phyloP scores from a whole-genome alignment of 2,329 filamentous ascomycete species.

The Dactylella cylindrospora region DNA sequence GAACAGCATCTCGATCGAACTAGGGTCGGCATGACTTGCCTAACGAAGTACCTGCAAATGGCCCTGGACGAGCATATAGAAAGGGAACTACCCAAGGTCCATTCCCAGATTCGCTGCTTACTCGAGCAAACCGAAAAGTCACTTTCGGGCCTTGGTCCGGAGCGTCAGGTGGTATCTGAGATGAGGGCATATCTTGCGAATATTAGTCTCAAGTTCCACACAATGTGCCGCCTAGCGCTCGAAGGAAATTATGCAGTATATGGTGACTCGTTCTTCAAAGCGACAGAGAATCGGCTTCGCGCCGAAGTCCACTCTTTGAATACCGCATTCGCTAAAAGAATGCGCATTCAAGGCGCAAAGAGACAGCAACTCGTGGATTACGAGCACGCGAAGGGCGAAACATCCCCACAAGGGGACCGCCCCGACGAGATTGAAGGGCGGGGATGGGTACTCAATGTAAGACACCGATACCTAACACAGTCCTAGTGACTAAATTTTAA shows the following conservation, averaged over 20 bases:
- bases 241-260: conserved; percentile 51
- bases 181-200: conserved; percentile 48
- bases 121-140: conserved; percentile 10
- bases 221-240: conserved; percentile 50
- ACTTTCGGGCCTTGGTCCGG: conserved; percentile 33
- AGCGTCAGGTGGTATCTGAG: conserved; percentile 41
- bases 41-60: conserved; percentile 46
- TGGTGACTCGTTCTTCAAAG: background rate
- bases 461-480: too few relatives aligned
- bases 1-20: conserved; percentile 49
- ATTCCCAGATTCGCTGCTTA: conserved; percentile 44
- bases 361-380: conserved; percentile 40
- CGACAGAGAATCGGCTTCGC: conserved; percentile 44
- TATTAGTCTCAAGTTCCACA: conserved; percentile 49
- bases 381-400: background rate
- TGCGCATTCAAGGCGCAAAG: conserved; percentile 50
- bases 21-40: conserved; percentile 45
- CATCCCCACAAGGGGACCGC: background rate
- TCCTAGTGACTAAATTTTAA: conserved; percentile 43
- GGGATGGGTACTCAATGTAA: conserved; percentile 4
- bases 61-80: conserved; percentile 51
- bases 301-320: conserved; percentile 50
- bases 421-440: background rate
- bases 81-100: conserved; percentile 47
- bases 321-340: conserved; percentile 46